Evolutionary conservation across 345 rosid genomes (phyloP), one percentile per base, ranked within the genome.

Genomic region (Acer campestre): DNA sequence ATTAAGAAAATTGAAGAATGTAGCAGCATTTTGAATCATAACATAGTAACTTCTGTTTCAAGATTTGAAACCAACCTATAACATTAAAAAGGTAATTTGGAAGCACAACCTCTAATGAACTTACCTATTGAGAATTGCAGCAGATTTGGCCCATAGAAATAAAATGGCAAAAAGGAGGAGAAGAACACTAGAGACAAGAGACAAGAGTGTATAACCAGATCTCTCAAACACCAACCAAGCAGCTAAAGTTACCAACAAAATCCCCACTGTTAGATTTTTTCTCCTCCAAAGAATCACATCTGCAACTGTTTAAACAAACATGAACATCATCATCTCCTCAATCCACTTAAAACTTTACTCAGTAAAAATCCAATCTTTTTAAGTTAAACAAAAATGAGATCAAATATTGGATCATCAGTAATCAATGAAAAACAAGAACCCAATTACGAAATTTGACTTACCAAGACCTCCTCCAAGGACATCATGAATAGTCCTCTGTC

Each of bases 61-160:
- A 69, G 10, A 10, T 51, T 38, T 35, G 29, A 31, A 38, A 12
- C 63, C 38, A 44, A 56, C 40, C 56, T 1, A 48, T 48, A 76
- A 71, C 25, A 71, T 14, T 29, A 1, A 77, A 68, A 63, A 31
- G 2, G 46, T 46, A 72, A 2, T 31, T 73, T 68, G 58, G 49
- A 29, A 69, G 53, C 59, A 70, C 58, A 64, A 59, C 31, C 51
- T 61, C 25, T 76, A 27, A 63, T 66, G 7, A 69, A 73, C 46
- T 76, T 86, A 93, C 98, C 98, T 77, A 82, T 91, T 94, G 75
- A 97, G 97, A 83, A 91, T 82, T 49, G 98, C 88, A 17, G 99
- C 99, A 77, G 98, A 91, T 93, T 94, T 97, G 84, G 98, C 93
- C 99, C 98, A 97, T 56, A 94, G 82, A 72, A 97, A 94, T 64